A percentile compares a stretch with the other conserved stretches of the same genome.
These are phyloP conservation scores for Elaphomyces granulatus DNA, from an alignment of 495 filamentous ascomycete species.

Conservation along the genomic window DNA sequence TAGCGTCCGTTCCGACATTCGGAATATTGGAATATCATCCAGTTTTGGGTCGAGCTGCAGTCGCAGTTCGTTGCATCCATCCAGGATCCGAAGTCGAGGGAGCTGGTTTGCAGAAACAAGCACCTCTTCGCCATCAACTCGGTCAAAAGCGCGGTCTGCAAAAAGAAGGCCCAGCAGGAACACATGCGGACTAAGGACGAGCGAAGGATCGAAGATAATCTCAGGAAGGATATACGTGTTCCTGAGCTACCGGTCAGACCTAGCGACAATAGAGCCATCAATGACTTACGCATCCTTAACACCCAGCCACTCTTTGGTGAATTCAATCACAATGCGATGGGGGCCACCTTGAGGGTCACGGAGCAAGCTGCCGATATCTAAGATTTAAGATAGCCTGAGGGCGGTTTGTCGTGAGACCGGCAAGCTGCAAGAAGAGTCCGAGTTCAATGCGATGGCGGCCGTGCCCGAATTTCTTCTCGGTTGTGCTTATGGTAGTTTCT, in stretches of 20 bases:
- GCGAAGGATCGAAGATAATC: slow-evolving; percentile 23
- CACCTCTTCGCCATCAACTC: slow-evolving; percentile 15
- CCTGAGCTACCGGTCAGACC: slow-evolving; percentile 8
- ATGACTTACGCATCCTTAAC: slow-evolving; percentile 18
- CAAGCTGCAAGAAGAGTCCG: slow-evolving; percentile 15
- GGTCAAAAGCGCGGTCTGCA: slow-evolving; percentile 17
- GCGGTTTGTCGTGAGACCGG: slow-evolving; percentile 17
- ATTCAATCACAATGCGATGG: slow-evolving; percentile 20
- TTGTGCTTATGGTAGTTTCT: slow-evolving; percentile 16
- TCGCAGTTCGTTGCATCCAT: slow-evolving; percentile 16
- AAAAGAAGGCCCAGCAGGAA: slow-evolving; percentile 25
- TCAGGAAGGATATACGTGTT: slow-evolving; percentile 24
- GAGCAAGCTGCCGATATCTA: slow-evolving; percentile 16
- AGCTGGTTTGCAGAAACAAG: slow-evolving; percentile 17
- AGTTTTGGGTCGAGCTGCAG: slow-evolving; percentile 12
- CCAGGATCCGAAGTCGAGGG: slow-evolving; percentile 14
- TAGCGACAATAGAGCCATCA: slow-evolving; percentile 3
- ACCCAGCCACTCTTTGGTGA: slow-evolving; percentile 22
- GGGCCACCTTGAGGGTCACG: slow-evolving; percentile 17
- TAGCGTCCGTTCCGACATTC: slow-evolving; percentile 14
- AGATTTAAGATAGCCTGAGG: slow-evolving; percentile 14
- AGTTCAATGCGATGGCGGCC: slow-evolving; percentile 17
- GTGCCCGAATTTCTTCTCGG: slow-evolving; percentile 17
- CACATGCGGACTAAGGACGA: slow-evolving; percentile 22
- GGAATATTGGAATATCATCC: slow-evolving; percentile 14